A percentile compares a stretch with the other conserved stretches of the same genome.
Evolutionary conservation across 208 protist species (phyloP).

Genomic region (Leishmania tarentolae): DNA sequence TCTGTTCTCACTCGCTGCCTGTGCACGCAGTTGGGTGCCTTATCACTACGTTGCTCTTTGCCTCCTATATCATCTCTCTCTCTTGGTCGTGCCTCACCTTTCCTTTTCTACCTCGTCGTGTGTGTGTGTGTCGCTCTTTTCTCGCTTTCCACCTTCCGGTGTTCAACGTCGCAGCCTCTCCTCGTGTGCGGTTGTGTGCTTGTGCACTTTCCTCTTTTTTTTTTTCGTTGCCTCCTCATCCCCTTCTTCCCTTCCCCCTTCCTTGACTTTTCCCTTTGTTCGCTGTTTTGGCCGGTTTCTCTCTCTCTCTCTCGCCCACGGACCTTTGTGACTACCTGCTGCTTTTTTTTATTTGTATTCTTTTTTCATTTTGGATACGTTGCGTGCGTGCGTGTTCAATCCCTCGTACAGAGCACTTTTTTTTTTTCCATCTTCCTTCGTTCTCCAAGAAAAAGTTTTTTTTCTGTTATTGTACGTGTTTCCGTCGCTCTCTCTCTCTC

Average conservation of each 20-base stretch:
- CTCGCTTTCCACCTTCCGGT: neutral
- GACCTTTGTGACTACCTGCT: neutral
- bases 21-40: neutral
- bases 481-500: neutral
- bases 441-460: no score
- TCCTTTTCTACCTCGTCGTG: neutral
- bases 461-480: neutral
- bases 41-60: neutral
- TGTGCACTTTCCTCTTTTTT: neutral
- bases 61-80: neutral
- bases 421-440: neutral
- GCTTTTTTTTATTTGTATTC: neutral
- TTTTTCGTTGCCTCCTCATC: neutral
- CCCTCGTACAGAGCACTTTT: neutral
- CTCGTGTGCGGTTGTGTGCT: neutral
- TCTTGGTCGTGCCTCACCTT: neutral
- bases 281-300: neutral
- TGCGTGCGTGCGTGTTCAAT: neutral
- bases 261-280: neutral
- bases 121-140: neutral
- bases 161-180: neutral
- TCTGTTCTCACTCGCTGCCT: neutral
- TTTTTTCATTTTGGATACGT: neutral
- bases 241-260: no score
- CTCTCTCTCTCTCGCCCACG: neutral